Evolutionary conservation across 495 filamentous ascomycete species (phyloP).

Genomic region (Penicillium diatomitis): DNA sequence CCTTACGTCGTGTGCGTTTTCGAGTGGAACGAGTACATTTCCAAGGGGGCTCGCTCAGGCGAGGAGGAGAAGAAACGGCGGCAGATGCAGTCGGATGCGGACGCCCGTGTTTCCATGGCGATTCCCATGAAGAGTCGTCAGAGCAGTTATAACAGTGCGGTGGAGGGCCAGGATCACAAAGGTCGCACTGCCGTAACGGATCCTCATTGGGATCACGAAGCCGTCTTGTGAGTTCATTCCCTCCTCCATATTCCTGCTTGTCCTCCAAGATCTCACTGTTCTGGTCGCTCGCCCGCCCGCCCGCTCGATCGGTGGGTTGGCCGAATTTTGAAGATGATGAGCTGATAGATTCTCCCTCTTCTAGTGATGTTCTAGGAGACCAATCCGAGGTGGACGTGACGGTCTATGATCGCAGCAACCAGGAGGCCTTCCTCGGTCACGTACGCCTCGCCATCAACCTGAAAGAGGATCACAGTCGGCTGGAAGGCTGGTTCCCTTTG

Average conservation of each 20-base stretch:
- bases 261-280: conserved; percentile 1
- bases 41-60: conserved; percentile 62
- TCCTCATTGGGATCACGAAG: conserved; percentile 93
- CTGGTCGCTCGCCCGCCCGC: conserved; percentile 4
- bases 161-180: conserved; percentile 62
- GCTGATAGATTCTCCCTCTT: not conserved
- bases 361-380: conserved; percentile 87
- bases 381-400: conserved; percentile 89
- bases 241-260: not conserved
- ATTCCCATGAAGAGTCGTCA: conserved; percentile 95
- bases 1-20: conserved; percentile 97
- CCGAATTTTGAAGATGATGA: too few species aligned
- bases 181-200: conserved; percentile 62
- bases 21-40: conserved; percentile 93
- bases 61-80: conserved; percentile 40
- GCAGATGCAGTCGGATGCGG: conserved; percentile 55
- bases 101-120: conserved; percentile 75
- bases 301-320: too few species aligned
- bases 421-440: conserved; percentile 88
- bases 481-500: conserved; percentile 82
- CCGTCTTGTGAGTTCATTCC: conserved; percentile 67
- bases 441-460: conserved; percentile 65
- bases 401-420: conserved; percentile 77
- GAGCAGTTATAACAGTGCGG: conserved; percentile 81
- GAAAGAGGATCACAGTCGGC: conserved; percentile 54